Conservation (phyloP, 768 basidiomycete genomes). For the Jaapia argillacea region DNA sequence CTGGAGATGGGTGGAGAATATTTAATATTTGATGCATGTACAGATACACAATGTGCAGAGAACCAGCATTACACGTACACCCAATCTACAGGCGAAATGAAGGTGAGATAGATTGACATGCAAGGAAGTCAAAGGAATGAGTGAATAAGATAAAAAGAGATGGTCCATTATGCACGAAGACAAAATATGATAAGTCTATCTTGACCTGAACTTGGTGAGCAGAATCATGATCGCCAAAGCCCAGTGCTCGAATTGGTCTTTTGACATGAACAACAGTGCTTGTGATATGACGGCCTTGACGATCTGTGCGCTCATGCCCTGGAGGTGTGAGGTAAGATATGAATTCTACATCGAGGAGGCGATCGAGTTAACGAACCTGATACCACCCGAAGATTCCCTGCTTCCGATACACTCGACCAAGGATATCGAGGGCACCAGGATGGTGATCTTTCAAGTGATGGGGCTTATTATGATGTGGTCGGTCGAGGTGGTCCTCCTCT, state of each 20-base stretch:
- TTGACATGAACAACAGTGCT: constrained; percentile 92
- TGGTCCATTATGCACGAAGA: no score
- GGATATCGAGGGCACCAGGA: constrained; percentile 68
- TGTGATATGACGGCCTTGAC: constrained; percentile 93
- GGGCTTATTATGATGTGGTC: constrained; percentile 25
- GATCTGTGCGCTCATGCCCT: constrained; percentile 97
- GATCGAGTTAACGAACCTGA: constrained; percentile 46
- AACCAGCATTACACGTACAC: no score
- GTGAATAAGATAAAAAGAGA: no score
- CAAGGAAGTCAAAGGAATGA: no score
- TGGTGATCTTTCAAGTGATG: constrained; percentile 41
- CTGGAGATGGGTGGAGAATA: no score
- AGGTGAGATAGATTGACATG: no score
- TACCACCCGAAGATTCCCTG: constrained; percentile 94
- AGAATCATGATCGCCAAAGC: constrained; percentile 58
- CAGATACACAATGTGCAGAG: no score
- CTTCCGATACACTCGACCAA: constrained; percentile 57
- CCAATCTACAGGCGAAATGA: no score
- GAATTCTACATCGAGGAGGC: neutral
- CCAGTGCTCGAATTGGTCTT: constrained; percentile 94
- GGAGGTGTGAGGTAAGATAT: constrained; percentile 7
- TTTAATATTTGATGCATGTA: no score
- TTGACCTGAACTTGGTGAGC: neutral
- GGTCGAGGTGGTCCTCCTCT: constrained; percentile 26
- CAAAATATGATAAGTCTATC: neutral